These are phyloP conservation scores for Meyerozyma elateridarum DNA, from an alignment of 1,139 yeast species.

Conservation along the genomic window DNA sequence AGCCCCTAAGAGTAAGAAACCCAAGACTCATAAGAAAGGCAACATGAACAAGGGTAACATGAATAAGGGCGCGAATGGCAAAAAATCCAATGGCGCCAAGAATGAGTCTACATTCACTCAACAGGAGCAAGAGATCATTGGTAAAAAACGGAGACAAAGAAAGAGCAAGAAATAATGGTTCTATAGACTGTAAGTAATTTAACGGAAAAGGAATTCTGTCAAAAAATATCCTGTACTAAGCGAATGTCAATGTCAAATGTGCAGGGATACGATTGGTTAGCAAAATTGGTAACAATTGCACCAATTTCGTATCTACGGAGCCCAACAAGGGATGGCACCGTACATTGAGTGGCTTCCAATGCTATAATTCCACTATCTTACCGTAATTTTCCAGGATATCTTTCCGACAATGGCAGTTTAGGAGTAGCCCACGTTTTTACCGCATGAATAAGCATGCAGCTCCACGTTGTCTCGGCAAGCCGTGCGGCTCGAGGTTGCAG, in stretches of 20 bases:
- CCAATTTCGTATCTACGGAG: too few relatives aligned
- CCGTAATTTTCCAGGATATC: too few relatives aligned
- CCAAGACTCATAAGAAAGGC: conserved; percentile 27
- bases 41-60: conserved; percentile 41
- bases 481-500: conserved; percentile 3
- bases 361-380: too few relatives aligned
- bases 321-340: too few relatives aligned
- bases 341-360: too few relatives aligned
- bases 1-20: conserved; percentile 17
- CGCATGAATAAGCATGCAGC: background rate
- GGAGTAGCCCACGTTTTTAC: conserved; percentile 2
- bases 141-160: conserved; percentile 66
- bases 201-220: too few relatives aligned
- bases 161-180: conserved; percentile 38
- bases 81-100: conserved; percentile 12
- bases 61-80: conserved; percentile 14
- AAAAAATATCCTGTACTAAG: too few relatives aligned
- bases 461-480: background rate
- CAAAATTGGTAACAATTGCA: too few relatives aligned
- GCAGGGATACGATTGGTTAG: too few relatives aligned
- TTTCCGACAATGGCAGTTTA: too few relatives aligned
- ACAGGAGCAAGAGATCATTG: conserved; percentile 58
- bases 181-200: background rate
- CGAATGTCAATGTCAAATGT: too few relatives aligned
- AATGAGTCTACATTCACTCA: conserved; percentile 44